Evolutionary conservation across 139 green algal genomes (phyloP).

Genomic region (Tetratostichococcus sp.): DNA sequence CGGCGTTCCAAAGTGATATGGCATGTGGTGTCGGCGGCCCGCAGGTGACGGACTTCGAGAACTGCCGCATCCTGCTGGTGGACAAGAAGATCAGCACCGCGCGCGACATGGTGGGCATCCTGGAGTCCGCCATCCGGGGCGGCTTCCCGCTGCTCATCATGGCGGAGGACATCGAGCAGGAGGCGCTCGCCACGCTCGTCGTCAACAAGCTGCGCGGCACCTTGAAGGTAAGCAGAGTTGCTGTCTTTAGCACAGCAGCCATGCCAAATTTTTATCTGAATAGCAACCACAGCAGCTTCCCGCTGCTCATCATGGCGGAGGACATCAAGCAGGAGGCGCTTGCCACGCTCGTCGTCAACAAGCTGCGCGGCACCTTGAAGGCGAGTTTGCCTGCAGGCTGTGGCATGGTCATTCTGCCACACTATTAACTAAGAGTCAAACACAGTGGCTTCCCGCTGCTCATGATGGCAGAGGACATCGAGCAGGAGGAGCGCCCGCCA

Average conservation of each 20-base stretch:
- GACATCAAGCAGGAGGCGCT: too few species aligned
- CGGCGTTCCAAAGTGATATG: too few species aligned
- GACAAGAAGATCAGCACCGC: constrained; percentile 99
- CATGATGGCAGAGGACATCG: constrained; percentile 99
- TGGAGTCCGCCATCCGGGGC: constrained; percentile 88
- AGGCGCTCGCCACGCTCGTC: constrained; percentile 97
- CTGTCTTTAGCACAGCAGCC: too few species aligned
- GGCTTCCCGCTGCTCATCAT: constrained; percentile 97
- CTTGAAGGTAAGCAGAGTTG: constrained; percentile 86
- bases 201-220: constrained; percentile 99
- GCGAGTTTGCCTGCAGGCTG: too few species aligned
- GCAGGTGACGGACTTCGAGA: constrained; percentile 75
- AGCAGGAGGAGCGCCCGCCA: constrained; percentile 99
- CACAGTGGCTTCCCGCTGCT: constrained; percentile 90
- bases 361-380: constrained; percentile 95
- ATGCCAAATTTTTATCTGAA: too few species aligned
- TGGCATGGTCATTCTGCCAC: too few species aligned
- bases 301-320: too few species aligned
- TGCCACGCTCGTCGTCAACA: constrained; percentile 99
- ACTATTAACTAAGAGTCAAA: too few species aligned
- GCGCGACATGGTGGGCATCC: constrained; percentile 91
- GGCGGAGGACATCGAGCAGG: constrained; percentile 99
- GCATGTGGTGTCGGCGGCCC: too few species aligned
- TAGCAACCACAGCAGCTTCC: too few species aligned
- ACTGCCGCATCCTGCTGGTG: constrained; percentile 92